phyloP scores from a whole-genome alignment of 768 basidiomycete genomes.

The Chiua virens region DNA sequence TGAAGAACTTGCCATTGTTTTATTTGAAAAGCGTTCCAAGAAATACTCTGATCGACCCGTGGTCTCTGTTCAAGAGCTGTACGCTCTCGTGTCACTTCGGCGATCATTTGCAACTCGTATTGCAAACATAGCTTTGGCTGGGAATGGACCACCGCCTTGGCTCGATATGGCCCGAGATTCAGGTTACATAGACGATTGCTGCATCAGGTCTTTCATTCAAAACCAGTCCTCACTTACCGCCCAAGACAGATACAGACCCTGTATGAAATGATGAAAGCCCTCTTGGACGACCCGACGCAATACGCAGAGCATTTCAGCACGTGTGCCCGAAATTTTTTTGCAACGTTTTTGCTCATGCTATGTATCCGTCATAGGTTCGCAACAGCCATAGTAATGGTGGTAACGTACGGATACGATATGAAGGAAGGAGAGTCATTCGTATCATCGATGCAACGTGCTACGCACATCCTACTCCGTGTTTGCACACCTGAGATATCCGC shows the following conservation, averaged over 20 bases:
- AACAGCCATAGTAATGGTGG: conserved; percentile 12
- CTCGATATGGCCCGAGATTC: conserved; percentile 23
- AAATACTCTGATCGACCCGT: conserved; percentile 43
- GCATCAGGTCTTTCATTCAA: conserved; percentile 15
- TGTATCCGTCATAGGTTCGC: conserved; percentile 7
- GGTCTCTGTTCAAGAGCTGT: conserved; percentile 2
- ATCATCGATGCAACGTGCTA: conserved; percentile 7
- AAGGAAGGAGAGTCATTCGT: conserved; percentile 3
- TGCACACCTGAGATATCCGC: no score
- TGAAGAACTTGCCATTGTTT: conserved; percentile 43
- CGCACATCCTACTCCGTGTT: no score
- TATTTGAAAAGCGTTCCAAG: conserved; percentile 51
- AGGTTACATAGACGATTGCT: conserved; percentile 22
- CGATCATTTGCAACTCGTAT: not conserved
- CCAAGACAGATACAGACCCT: conserved; percentile 12
- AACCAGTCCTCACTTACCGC: conserved; percentile 11
- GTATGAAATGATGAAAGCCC: conserved; percentile 5
- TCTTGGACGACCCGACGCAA: conserved; percentile 7
- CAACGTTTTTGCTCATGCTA: not conserved
- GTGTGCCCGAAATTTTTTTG: conserved; percentile 8
- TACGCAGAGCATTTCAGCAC: conserved; percentile 11
- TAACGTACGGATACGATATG: conserved; percentile 17
- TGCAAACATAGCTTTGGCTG: conserved; percentile 20
- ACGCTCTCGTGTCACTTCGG: not conserved
- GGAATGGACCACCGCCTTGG: not conserved